Evolutionary conservation across 805 yeast species (phyloP), one percentile per base, ranked within the genome.

Genomic region (Candida pseudoglaebosa): DNA sequence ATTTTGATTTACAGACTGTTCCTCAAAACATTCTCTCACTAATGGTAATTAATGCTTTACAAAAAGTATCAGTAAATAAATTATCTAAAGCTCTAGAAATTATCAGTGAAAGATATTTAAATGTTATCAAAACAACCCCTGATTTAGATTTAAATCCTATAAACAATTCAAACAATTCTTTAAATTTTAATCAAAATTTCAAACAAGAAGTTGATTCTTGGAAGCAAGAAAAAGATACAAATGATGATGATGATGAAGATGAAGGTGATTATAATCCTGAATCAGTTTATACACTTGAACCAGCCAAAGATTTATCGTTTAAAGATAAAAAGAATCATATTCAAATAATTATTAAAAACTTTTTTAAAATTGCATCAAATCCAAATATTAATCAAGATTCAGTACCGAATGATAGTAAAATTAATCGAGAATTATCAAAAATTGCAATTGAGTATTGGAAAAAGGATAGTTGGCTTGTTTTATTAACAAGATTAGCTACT

Each of bases 401-500:
- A 14, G 20, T 19, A 19, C 5, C 47, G 45, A 38, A 68, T 62
- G 45, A 41, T 14, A 16, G 34, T 4, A 38, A 37, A 24, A 34
- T 66, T 53, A 44, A 59, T 37, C 51, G 70, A 12, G 79, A 78
- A 37, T 75, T 91, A 71, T 73, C 80, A 6, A 78, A 73, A 43
- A 63, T 73, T 7, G 80, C 78, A 2, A 72, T 75, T 21, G 57
- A 68, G 8, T 57, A 63, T 17, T 76, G 81, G 81, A 66, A 62
- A 35, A 73, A 71, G 29, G 82, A 81, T 45, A 78, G 91, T 1
- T 89, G 96, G 96, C 63, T 87, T 10, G 67, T 81, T 3, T 53
- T 91, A 10, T 65, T 90, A 29, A 77, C 88, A 1, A 70, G 98
- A 54, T 61, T 89, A 32, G 85, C 93, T 0, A 81, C 96, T 0